phyloP scores from a whole-genome alignment of 805 yeast genomes.

The Metschnikowia corniflorae region DNA sequence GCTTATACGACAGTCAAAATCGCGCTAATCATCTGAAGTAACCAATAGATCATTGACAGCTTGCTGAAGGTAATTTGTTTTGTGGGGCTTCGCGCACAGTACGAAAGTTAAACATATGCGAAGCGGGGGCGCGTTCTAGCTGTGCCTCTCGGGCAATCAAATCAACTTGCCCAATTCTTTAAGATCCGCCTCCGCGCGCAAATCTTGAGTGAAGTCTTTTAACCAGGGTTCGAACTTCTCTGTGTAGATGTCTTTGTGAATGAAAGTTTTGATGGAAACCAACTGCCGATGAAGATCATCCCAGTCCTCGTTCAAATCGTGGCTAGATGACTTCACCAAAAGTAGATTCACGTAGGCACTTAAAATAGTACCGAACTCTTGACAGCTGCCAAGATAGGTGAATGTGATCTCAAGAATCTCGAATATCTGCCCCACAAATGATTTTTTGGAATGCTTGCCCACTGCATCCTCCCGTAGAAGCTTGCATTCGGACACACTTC shows the following conservation, averaged over 20 bases:
- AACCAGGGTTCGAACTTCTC: constrained; percentile 43
- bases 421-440: constrained; percentile 33
- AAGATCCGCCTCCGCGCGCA: constrained; percentile 51
- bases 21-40: too few species aligned
- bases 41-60: too few species aligned
- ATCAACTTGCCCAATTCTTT: constrained; percentile 43
- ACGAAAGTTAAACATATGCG: too few species aligned
- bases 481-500: constrained; percentile 26
- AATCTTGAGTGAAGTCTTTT: constrained; percentile 46
- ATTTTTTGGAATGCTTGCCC: constrained; percentile 29
- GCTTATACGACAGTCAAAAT: too few species aligned
- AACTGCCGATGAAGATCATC: constrained; percentile 34
- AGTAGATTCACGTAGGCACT: constrained; percentile 27
- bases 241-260: constrained; percentile 37
- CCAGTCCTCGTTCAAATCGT: constrained; percentile 19
- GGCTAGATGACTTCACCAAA: constrained; percentile 19
- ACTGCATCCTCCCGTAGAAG: constrained; percentile 27
- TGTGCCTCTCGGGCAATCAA: constrained; percentile 4
- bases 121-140: too few species aligned
- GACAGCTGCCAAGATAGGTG: constrained; percentile 31
- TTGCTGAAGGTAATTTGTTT: too few species aligned
- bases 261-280: constrained; percentile 36
- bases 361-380: constrained; percentile 30
- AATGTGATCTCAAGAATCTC: constrained; percentile 29
- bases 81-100: too few species aligned